Evolutionary conservation across 2,329 filamentous ascomycete species (phyloP).

Genomic region (Colletotrichum siamense): DNA sequence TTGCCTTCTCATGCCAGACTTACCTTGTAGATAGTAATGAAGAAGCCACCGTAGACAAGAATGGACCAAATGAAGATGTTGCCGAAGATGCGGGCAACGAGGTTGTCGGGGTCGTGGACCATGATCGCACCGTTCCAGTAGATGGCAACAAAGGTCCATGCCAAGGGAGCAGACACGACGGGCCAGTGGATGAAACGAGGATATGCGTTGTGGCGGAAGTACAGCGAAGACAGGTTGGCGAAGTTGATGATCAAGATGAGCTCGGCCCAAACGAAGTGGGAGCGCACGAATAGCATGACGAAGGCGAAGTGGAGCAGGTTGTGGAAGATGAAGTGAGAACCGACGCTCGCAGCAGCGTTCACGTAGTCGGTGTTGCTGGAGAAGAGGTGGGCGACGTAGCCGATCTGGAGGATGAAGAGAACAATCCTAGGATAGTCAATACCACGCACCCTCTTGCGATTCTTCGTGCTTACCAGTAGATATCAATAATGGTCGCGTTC

Average conservation of each 20-base stretch:
- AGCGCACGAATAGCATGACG: slow-evolving; percentile 81
- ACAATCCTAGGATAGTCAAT: slow-evolving; percentile 58
- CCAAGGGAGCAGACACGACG: slow-evolving; percentile 77
- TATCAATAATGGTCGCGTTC: slow-evolving; percentile 66
- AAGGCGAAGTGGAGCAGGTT: slow-evolving; percentile 85
- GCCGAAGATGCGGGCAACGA: slow-evolving; percentile 79
- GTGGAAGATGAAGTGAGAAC: slow-evolving; percentile 83
- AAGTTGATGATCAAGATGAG: slow-evolving; percentile 81
- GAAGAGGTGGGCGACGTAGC: slow-evolving; percentile 80
- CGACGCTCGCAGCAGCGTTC: slow-evolving; percentile 76
- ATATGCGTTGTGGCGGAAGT: slow-evolving; percentile 79
- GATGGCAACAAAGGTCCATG: slow-evolving; percentile 85
- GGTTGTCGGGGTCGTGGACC: slow-evolving; percentile 68
- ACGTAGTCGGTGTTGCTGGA: slow-evolving; percentile 67
- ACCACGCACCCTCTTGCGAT: background rate
- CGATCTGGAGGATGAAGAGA: slow-evolving; percentile 77
- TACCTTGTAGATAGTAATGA: slow-evolving; percentile 76
- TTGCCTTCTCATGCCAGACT: background rate
- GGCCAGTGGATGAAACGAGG: slow-evolving; percentile 79
- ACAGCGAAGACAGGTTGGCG: slow-evolving; percentile 77
- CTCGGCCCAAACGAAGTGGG: slow-evolving; percentile 77
- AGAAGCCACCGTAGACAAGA: slow-evolving; percentile 77
- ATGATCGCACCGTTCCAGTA: slow-evolving; percentile 91
- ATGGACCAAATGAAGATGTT: slow-evolving; percentile 91
- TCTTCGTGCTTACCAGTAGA: slow-evolving; percentile 72